Base-by-base conservation (phyloP, 352 stramenopile species). In the Pythium brachiatum region DNA sequence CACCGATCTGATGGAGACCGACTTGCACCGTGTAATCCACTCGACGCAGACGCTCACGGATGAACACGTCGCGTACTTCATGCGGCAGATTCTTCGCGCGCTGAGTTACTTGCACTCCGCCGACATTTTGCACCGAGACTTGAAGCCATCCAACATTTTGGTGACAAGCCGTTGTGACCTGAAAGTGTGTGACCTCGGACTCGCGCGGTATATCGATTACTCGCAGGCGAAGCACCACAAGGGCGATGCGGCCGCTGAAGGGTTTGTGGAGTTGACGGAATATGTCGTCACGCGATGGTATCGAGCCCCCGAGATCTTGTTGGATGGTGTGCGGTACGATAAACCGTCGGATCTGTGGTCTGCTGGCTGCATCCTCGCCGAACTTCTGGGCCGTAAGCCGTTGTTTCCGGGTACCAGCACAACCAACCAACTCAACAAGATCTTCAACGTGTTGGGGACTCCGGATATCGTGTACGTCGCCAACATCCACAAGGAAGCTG, bases 71-170 rank as follows among this genome's bases (percentile, higher is more conserved):
- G 86, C 92, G 21, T 98, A 97, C 65, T 99, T 99, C 70, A 84
- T 99, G 64, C 98, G 98, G 46, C 96, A 99, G 75, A 96, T 99
- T 54, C 70, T 99, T 18, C 86, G 92, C 39, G 96, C 91, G 1
- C 70, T 99, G n/a, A 95, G 97, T 56, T 99, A 98, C 63, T 86
- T 99, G 58, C 97, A 99, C 77, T 98, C 92, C 13, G 94, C 92
- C 9, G 94, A 97, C 55, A 95, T 99, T 0, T 89, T 99, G 41
- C 97, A 99, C 80, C 83, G 97, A 8, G 96, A 99, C 65, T 71
- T 99, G 29, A 98, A 99, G 70, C 90, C 90, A 7, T 94, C 86
- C 13, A 99, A 98, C 69, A 94, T 99, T 67, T 68, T 99, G n/a
- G 78, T 99, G 3, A 99, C 97, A 36, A 96, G 96, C 69, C 95